Percentiles rank a stretch among this genome's conserved stretches.
Conservation (phyloP, 305 asterid species). For the Ilex paraguariensis region DNA sequence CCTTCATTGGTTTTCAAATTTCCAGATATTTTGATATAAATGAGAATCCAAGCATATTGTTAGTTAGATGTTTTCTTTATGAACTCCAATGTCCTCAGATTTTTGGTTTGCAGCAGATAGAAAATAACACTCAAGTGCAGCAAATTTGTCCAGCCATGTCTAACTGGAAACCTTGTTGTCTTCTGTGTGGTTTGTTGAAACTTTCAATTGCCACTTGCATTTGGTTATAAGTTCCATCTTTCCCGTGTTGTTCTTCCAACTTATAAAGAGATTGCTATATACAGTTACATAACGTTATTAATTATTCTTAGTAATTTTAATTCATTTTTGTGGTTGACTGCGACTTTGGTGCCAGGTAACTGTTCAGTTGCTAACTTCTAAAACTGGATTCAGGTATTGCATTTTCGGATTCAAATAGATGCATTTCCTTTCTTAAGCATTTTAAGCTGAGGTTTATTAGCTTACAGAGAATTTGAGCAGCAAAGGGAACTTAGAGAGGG, state of each 20-base stretch:
- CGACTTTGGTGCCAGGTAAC: slow-evolving; percentile 64
- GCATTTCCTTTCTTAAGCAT: slow-evolving; percentile 3
- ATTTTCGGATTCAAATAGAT: slow-evolving; percentile 18
- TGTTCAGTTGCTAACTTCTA: slow-evolving; percentile 92
- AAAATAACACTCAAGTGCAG: no score
- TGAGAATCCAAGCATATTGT: no score
- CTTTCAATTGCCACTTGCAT: no score
- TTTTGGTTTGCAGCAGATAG: no score
- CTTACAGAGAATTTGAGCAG: slow-evolving; percentile 94
- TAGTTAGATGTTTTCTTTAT: no score
- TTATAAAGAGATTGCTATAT: slow-evolving; percentile 5
- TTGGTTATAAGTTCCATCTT: no score
- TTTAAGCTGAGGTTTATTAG: slow-evolving; percentile 12
- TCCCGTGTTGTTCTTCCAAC: no score
- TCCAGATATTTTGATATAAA: neutral
- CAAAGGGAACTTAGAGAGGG: slow-evolving; percentile 94
- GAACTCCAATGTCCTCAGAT: no score
- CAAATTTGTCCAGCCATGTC: no score
- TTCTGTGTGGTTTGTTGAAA: no score
- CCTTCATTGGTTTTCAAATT: neutral
- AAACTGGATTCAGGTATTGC: slow-evolving; percentile 94
- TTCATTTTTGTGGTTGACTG: slow-evolving; percentile 23
- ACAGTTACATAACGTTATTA: slow-evolving; percentile 8
- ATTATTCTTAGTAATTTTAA: slow-evolving; percentile 4
- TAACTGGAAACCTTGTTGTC: no score